Conservation (phyloP, 345 rosid genomes). For the sweet orange (Citrus sinensis) region DNA sequence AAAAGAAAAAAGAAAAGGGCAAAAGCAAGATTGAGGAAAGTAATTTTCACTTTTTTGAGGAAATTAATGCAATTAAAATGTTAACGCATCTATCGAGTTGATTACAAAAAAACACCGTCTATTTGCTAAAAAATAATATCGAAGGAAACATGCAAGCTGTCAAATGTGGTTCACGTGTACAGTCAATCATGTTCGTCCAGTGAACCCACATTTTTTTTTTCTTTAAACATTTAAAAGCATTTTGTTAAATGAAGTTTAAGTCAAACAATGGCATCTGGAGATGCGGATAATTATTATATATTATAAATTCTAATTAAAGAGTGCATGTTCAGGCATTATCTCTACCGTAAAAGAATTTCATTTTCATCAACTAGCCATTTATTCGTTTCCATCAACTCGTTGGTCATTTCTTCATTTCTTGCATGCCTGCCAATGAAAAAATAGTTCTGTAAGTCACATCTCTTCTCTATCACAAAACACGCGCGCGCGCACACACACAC, state of each 20-base stretch:
- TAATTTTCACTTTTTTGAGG: background rate
- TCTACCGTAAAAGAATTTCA: background rate
- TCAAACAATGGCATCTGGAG: background rate
- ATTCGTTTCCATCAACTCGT: too few species aligned
- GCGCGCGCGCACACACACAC: too few species aligned
- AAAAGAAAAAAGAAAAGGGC: background rate
- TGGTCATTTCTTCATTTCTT: background rate
- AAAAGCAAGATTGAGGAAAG: background rate
- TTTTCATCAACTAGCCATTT: background rate
- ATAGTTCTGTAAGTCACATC: too few species aligned
- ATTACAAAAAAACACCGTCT: background rate
- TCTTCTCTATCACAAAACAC: too few species aligned
- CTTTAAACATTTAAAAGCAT: background rate
- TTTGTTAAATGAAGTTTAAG: background rate
- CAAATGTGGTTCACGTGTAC: background rate
- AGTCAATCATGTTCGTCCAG: background rate
- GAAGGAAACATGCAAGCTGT: background rate
- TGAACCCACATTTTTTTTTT: background rate
- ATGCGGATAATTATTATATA: background rate
- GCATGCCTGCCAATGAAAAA: background rate
- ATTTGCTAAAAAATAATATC: background rate
- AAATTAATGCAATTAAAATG: background rate
- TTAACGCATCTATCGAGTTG: background rate
- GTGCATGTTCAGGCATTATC: background rate
- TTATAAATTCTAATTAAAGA: background rate